Base-by-base conservation (phyloP, 2,329 filamentous ascomycete species). In the Hortaea sp. region DNA sequence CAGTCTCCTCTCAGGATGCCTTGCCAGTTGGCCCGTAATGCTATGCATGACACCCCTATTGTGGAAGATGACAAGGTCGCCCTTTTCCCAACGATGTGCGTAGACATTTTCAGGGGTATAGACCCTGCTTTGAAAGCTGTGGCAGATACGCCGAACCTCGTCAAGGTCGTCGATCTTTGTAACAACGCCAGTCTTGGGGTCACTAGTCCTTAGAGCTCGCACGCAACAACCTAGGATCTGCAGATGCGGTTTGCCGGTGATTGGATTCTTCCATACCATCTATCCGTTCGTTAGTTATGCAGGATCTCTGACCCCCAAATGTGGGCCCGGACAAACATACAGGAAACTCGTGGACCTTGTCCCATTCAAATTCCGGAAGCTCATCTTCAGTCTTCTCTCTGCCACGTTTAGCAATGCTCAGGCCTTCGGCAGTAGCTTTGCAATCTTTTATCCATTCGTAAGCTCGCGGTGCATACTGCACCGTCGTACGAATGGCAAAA, bases 21-120 rank as follows among this genome's bases (percentile, higher is more conserved):
- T 34, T 4, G 31, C 43, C 35, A 59, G 35, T 13, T 61, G 50
- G 0, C 62, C 61, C 4, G 60, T 59, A 40, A 63, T 62, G 30
- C 49, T 57, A 45, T 64, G 61, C 57, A 56, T 55, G 10, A 62
- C 60, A 0, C 61, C 60, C 20, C 57, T 50, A 47, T 64, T 64
- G 46, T 62, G 57, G 32, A 60, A 60, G 13, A 62, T 56, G 1
- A 62, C 59, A 6, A 62, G 35, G 44, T 63, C 60, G 7, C 60
- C 60, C 32, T 59, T 54, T 11, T 56, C 46, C 58, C 60, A 63
- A 1, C 47, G 45, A 51, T 62, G 60, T 28, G 60, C 57, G 44
- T 63, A 64, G 1, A 64, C 53, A 42, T 61, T 56, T 38, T 62
- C 53, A 4, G 60, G 53, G 5, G 42, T 47, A 27, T 54, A 55